These are phyloP conservation scores for Albatrellus ellisii DNA, from an alignment of 768 basidiomycete species.

Conservation along the genomic window DNA sequence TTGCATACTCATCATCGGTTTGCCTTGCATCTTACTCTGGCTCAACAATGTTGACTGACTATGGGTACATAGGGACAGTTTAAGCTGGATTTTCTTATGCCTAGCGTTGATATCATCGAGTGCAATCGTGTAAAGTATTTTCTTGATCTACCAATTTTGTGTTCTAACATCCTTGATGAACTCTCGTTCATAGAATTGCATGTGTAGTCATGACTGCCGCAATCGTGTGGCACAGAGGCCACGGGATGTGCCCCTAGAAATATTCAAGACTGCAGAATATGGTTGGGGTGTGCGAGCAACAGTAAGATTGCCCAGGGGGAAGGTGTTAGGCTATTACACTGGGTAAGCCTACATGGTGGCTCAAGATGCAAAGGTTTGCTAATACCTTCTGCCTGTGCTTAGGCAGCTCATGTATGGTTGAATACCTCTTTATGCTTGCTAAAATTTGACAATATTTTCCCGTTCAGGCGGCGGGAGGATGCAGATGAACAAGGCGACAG, in stretches of 20 bases:
- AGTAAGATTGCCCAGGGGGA: conserved; percentile 30
- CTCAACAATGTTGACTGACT: background rate
- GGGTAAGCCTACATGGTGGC: conserved; percentile 30
- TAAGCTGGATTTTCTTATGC: conserved; percentile 26
- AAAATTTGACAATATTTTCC: background rate
- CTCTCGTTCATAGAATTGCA: conserved; percentile 23
- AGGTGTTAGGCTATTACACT: conserved; percentile 54
- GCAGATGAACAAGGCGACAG: conserved; percentile 25
- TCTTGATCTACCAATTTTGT: background rate
- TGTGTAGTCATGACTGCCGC: conserved; percentile 31
- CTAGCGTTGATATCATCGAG: conserved; percentile 43
- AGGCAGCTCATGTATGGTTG: conserved; percentile 34
- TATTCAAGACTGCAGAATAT: conserved; percentile 47
- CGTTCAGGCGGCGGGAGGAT: conserved; percentile 28
- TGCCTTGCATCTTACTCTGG: background rate
- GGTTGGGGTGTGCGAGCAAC: conserved; percentile 58
- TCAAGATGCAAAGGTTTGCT: conserved; percentile 2
- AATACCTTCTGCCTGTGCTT: background rate
- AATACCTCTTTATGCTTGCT: background rate
- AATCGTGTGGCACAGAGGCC: conserved; percentile 54
- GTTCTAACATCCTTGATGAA: background rate
- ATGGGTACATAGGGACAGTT: conserved; percentile 32
- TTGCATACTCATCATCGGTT: conserved; percentile 32
- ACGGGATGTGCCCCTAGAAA: conserved; percentile 40
- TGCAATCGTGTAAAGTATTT: conserved; percentile 40